These are phyloP conservation scores for Nannochloris sp. DNA, from an alignment of 139 green algal species.

Conservation along the genomic window DNA sequence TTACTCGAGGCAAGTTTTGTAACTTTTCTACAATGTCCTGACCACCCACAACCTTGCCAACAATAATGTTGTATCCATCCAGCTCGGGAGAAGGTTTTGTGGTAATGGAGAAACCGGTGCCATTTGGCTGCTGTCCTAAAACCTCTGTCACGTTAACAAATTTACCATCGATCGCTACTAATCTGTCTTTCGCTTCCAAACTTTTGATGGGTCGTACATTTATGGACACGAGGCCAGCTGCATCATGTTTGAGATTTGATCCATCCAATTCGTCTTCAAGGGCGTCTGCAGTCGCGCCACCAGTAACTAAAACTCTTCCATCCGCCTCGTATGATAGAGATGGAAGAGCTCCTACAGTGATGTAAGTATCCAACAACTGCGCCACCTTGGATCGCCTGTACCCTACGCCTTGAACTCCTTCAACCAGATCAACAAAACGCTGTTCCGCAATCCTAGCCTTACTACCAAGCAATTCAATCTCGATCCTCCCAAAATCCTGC, in stretches of 20 bases:
- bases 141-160: conserved; percentile 45
- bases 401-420: conserved; percentile 39
- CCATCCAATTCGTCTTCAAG: conserved; percentile 25
- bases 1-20: conserved; percentile 33
- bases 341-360: conserved; percentile 13
- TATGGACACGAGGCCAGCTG: conserved; percentile 24
- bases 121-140: conserved; percentile 37
- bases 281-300: conserved; percentile 26
- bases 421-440: conserved; percentile 35
- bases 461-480: conserved; percentile 26
- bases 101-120: conserved; percentile 47
- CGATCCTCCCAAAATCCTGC: conserved; percentile 30
- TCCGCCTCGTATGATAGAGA: conserved; percentile 15
- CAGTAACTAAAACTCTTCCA: conserved; percentile 15
- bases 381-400: conserved; percentile 39
- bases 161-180: conserved; percentile 48
- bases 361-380: conserved; percentile 20
- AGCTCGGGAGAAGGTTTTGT: conserved; percentile 25
- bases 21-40: conserved; percentile 36
- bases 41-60: conserved; percentile 45
- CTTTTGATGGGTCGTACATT: conserved; percentile 16
- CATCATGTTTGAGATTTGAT: conserved; percentile 9
- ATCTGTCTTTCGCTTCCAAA: conserved; percentile 30
- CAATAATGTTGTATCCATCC: conserved; percentile 44
- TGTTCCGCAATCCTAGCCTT: conserved; percentile 12